These are phyloP conservation scores for Leucoagaricus sp. DNA, from an alignment of 1,284 basidiomycete species.

Conservation along the genomic window DNA sequence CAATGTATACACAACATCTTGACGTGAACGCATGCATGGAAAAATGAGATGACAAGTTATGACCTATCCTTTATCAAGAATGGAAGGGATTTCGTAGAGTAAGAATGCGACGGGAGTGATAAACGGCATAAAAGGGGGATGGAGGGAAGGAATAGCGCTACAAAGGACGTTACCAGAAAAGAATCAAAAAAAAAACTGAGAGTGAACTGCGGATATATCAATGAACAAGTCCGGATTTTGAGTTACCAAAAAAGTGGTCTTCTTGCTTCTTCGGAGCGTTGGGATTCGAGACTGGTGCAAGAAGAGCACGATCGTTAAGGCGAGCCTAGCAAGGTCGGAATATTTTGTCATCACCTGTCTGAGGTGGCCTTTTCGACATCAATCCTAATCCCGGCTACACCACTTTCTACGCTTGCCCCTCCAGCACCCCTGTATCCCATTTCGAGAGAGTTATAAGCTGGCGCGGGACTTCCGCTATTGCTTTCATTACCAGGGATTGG, in stretches of 20 bases:
- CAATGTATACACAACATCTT: constrained; percentile 2
- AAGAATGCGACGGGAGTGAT: constrained; percentile 9
- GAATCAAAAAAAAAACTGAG: constrained; percentile 1
- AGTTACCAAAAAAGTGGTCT: no score
- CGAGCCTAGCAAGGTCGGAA: background rate
- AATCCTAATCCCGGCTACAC: constrained; percentile 54
- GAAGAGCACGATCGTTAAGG: background rate
- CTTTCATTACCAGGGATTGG: constrained; percentile 42
- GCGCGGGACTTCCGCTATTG: constrained; percentile 46
- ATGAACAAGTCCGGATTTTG: background rate
- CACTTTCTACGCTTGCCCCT: constrained; percentile 35
- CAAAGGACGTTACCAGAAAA: constrained; percentile 5
- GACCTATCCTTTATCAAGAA: constrained; percentile 11
- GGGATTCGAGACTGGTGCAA: no score
- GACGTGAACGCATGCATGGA: constrained; percentile 1
- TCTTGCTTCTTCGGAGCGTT: no score
- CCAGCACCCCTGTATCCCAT: constrained; percentile 39
- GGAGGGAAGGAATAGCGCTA: constrained; percentile 9
- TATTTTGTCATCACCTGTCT: constrained; percentile 5
- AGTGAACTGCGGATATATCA: constrained; percentile 4
- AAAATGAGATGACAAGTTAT: background rate
- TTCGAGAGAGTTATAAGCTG: constrained; percentile 54
- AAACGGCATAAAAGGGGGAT: background rate
- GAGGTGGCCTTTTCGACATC: constrained; percentile 62
- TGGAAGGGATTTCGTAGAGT: constrained; percentile 3